Evolutionary conservation across 163 green algal species (phyloP), one percentile per base, ranked within the genome.

Genomic region (Chlorella variabilis): DNA sequence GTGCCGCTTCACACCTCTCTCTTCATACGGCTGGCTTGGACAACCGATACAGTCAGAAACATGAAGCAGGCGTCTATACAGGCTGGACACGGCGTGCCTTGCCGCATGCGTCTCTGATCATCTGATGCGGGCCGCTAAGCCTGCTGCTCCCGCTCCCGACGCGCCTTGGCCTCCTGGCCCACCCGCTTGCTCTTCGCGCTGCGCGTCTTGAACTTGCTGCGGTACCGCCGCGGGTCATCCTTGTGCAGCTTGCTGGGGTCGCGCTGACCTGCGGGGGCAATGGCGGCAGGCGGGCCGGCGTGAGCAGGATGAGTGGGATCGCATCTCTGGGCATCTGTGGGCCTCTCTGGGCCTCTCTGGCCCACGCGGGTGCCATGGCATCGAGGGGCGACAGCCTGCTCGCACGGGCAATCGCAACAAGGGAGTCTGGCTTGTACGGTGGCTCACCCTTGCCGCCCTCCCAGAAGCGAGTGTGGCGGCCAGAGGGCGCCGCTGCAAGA

Each of bases 381-480:
- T 54, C 11, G 45, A 15, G 45, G 15, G 45, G 45, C 45, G 45
- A 15, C 15, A 54, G 45, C 45, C 45, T 54, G 15, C 45, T 15
- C 45, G 15, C 45, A 54, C 21, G 18, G 17, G 18, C 20, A 9
- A 65, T 29, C 9, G 56, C 9, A 15, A 65, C 21, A n/a, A 15
- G 4, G 7, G 59, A 5, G n/a, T 39, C 7, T 68, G 21, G 29
- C n/a, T 27, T 38, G 25, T n/a, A n/a, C n/a, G n/a, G n/a, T n/a
- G n/a, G 15, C 59, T 67, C 29, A 25, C 91, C 92, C 36, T 85
- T 67, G 29, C 92, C 92, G 2, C 92, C 92, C 85, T 96, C 90
- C 91, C 91, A 95, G 71, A 91, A 93, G 0, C 86, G 75, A 0
- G 87, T 93, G 62, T 45, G 34, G 33, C 85, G 85, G 36, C 75